Conservation (phyloP, 2,329 filamentous ascomycete species). For the Diplodia seriata region DNA sequence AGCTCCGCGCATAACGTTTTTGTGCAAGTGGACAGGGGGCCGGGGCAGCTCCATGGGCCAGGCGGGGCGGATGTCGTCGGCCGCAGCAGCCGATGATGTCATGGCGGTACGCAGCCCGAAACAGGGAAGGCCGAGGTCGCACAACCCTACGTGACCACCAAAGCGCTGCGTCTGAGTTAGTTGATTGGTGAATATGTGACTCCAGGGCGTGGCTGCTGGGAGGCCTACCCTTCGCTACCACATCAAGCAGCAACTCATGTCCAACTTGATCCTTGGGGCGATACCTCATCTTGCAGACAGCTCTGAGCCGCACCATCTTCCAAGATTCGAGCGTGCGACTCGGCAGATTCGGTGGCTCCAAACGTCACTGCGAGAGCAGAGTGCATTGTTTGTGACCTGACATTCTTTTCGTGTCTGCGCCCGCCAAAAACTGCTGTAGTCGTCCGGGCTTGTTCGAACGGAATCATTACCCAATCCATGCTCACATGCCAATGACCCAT, state of each 20-base stretch:
- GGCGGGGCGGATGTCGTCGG: neutral
- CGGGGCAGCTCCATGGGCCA: neutral
- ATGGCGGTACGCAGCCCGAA: slow-evolving; percentile 16
- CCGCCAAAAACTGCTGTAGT: neutral
- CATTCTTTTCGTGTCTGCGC: slow-evolving; percentile 18
- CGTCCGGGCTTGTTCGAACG: neutral
- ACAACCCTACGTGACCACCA: slow-evolving; percentile 1
- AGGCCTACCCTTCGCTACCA: neutral
- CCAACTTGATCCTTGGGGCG: neutral
- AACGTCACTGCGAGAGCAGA: slow-evolving; percentile 15
- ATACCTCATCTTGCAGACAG: slow-evolving; percentile 3
- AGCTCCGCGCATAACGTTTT: neutral
- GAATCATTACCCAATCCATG: slow-evolving; percentile 24
- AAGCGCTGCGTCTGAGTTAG: neutral
- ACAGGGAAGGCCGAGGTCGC: slow-evolving; percentile 17
- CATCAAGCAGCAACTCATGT: neutral
- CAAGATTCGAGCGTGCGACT: neutral
- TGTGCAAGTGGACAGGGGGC: neutral
- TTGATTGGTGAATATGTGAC: neutral
- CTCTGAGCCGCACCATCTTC: neutral
- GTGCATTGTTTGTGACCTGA: slow-evolving; percentile 23
- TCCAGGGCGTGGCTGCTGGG: neutral
- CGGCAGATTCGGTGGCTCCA: neutral
- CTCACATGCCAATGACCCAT: slow-evolving; percentile 17
- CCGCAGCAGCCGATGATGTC: slow-evolving; percentile 29